Conservation (phyloP, 2,329 filamentous ascomycete species). For the Penicillium sp. region DNA sequence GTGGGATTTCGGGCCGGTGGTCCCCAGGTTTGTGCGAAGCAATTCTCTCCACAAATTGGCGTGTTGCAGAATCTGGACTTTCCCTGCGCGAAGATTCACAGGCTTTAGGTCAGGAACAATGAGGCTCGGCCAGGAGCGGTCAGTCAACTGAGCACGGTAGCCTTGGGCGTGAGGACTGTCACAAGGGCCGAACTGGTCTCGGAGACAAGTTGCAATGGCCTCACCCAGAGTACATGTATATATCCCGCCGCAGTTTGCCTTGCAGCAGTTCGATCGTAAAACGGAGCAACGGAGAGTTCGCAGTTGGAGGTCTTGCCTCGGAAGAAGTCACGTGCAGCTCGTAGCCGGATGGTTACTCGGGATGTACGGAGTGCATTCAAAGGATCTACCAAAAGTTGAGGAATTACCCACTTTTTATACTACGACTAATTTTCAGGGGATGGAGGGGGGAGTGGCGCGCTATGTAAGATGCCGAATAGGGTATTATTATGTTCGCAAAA, state of each 20-base stretch:
- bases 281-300: constrained; percentile 2
- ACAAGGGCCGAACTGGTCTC: background rate
- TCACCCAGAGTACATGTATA: background rate
- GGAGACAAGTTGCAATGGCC: background rate
- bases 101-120: background rate
- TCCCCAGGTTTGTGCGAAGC: constrained; percentile 2
- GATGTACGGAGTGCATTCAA: background rate
- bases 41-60: background rate
- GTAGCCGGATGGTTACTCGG: constrained; percentile 1
- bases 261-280: background rate
- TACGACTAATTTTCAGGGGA: constrained; percentile 6
- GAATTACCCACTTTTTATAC: background rate
- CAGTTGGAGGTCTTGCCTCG: constrained; percentile 5
- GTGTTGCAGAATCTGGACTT: background rate
- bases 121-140: background rate
- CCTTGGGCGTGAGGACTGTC: background rate
- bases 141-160: background rate
- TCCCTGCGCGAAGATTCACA: background rate
- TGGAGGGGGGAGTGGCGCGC: background rate
- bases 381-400: background rate
- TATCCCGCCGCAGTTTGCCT: background rate
- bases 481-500: background rate
- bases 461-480: background rate
- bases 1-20: constrained; percentile 1
- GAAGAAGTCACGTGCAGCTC: constrained; percentile 18